Conservation (phyloP, 2,329 filamentous ascomycete genomes). For the Cryphonectria nitschkei region DNA sequence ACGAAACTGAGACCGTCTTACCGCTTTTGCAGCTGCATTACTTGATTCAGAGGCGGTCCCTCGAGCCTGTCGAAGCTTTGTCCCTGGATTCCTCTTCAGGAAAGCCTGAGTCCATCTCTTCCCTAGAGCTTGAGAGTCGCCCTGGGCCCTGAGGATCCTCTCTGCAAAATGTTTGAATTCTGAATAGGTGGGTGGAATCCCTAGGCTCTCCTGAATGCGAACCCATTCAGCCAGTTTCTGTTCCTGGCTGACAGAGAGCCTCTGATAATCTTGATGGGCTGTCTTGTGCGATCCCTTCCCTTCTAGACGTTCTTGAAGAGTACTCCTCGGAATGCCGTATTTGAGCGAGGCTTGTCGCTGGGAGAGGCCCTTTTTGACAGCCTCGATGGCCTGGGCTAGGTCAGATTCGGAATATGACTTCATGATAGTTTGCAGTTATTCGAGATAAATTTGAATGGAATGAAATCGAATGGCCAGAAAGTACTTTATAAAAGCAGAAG, state of each 20-base stretch:
- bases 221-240: not conserved
- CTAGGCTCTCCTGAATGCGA: not conserved
- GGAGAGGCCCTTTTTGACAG: not conserved
- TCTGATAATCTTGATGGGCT: not conserved
- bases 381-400: not conserved
- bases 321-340: not conserved
- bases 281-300: not conserved
- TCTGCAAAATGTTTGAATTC: not conserved
- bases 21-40: too few relatives aligned
- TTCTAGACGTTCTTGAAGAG: not conserved
- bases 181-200: not conserved
- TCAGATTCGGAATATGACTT: not conserved
- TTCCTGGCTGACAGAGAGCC: not conserved
- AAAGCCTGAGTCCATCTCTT: too few relatives aligned
- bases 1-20: too few relatives aligned
- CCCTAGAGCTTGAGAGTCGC: not conserved
- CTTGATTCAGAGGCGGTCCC: too few relatives aligned
- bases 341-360: not conserved
- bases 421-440: not conserved
- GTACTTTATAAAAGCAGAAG: too few relatives aligned
- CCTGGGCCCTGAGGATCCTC: not conserved
- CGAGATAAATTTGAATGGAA: not conserved
- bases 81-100: too few relatives aligned
- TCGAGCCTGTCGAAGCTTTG: too few relatives aligned
- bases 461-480: too few relatives aligned